Conservation (phyloP, 1,284 basidiomycete genomes). For the Trichosporon faecale region DNA sequence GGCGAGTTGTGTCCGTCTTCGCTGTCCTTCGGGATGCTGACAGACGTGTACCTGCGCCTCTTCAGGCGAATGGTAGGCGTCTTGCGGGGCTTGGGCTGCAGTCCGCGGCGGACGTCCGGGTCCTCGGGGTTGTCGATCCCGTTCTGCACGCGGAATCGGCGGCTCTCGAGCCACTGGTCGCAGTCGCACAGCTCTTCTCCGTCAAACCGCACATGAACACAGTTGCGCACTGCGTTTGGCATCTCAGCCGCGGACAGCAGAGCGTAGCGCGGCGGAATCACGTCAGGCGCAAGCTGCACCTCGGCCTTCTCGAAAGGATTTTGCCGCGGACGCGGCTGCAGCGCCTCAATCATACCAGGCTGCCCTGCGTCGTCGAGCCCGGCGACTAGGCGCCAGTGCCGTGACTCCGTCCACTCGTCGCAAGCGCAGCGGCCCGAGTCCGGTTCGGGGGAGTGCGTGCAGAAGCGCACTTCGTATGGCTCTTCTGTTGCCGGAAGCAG, state of each 20-base stretch:
- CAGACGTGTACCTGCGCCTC: neutral
- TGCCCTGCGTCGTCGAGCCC: neutral
- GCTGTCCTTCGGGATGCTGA: neutral
- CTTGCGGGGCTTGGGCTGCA: neutral
- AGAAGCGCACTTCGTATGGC: slow-evolving; percentile 1
- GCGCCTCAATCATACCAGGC: neutral
- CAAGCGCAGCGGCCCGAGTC: neutral
- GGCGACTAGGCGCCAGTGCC: slow-evolving; percentile 1
- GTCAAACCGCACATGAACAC: neutral
- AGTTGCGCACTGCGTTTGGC: neutral
- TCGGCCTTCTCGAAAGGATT: neutral
- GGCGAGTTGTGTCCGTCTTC: neutral
- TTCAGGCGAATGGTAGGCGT: neutral
- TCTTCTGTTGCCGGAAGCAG: neutral
- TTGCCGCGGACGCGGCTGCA: neutral
- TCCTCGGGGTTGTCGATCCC: neutral
- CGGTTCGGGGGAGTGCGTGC: neutral
- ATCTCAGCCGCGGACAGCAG: neutral
- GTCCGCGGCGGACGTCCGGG: neutral
- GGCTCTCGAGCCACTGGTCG: slow-evolving; percentile 6
- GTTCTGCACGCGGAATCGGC: neutral
- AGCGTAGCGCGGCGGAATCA: neutral
- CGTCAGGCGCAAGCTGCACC: neutral
- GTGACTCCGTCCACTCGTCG: slow-evolving; percentile 3
- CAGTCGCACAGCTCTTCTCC: neutral